phyloP scores from a whole-genome alignment of 2,329 filamentous ascomycete species.

The Cadophora malorum region DNA sequence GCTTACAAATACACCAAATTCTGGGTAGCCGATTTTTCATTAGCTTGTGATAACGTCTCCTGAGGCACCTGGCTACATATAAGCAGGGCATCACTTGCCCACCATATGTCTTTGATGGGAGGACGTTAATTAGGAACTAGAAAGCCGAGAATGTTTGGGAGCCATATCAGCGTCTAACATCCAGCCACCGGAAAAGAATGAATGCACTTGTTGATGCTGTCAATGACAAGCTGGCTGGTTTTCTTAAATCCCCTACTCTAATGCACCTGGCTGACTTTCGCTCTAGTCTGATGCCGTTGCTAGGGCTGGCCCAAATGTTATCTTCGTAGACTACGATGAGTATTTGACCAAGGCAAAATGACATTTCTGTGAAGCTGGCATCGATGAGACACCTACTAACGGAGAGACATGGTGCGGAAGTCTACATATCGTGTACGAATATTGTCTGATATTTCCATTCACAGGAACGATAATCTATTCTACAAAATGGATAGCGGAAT shows the following conservation, averaged over 20 bases:
- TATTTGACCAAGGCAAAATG: slow-evolving; percentile 1
- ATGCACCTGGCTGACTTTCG: neutral
- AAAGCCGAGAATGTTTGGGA: neutral
- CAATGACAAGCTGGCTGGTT: slow-evolving; percentile 5
- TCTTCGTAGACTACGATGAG: slow-evolving; percentile 7
- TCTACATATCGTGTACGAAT: neutral
- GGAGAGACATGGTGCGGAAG: neutral
- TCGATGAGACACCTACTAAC: slow-evolving; percentile 5
- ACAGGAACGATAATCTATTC: slow-evolving; percentile 1
- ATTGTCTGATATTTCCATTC: neutral
- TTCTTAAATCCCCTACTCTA: neutral
- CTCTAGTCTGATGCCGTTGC: neutral
- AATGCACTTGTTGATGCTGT: slow-evolving; percentile 17
- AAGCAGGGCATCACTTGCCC: neutral
- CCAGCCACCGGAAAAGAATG: slow-evolving; percentile 10
- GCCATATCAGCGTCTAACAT: slow-evolving; percentile 3
- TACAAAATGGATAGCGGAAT: neutral
- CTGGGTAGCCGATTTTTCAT: slow-evolving; percentile 8
- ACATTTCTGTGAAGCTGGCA: slow-evolving; percentile 17
- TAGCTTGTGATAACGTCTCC: slow-evolving; percentile 7
- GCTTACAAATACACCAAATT: slow-evolving; percentile 10
- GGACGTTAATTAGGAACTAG: neutral
- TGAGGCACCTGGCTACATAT: slow-evolving; percentile 14
- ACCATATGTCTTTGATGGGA: neutral
- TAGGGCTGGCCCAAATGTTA: slow-evolving; percentile 2